Conservation (phyloP, 306 rosid species). For the Chamaecrista fasciculata region DNA sequence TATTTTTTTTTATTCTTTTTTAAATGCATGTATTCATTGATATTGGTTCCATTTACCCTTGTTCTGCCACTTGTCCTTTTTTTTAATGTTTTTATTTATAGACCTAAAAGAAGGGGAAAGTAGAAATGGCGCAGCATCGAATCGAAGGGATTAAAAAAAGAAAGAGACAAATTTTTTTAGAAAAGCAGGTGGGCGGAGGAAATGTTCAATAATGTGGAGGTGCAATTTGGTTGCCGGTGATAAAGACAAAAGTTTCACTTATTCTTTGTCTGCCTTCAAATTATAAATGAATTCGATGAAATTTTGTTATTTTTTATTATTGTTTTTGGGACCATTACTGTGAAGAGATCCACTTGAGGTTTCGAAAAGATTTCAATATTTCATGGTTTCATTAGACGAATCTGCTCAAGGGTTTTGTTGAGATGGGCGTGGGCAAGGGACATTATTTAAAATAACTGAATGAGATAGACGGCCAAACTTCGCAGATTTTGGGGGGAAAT, state of each 20-base stretch:
- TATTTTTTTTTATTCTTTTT: not conserved
- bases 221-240: constrained; percentile 31
- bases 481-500: no score
- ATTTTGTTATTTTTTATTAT: no score
- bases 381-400: not conserved
- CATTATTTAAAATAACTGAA: not conserved
- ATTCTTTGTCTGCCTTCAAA: constrained; percentile 28
- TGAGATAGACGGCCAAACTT: not conserved
- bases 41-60: not conserved
- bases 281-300: not conserved
- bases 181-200: not conserved
- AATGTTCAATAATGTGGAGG: constrained; percentile 6
- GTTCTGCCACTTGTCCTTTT: constrained; percentile 25
- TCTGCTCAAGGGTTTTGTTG: not conserved
- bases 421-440: not conserved
- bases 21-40: not conserved
- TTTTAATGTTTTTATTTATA: not conserved
- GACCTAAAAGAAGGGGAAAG: not conserved
- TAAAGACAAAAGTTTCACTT: constrained; percentile 30
- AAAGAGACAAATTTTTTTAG: not conserved
- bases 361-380: not conserved
- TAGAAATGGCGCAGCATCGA: not conserved
- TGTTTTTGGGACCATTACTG: not conserved
- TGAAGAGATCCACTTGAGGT: not conserved
- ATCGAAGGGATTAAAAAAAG: not conserved